Percentiles rank a stretch among this genome's conserved stretches.
phyloP scores from a whole-genome alignment of 2,329 filamentous ascomycete species.

The Fusarium mundagurra region DNA sequence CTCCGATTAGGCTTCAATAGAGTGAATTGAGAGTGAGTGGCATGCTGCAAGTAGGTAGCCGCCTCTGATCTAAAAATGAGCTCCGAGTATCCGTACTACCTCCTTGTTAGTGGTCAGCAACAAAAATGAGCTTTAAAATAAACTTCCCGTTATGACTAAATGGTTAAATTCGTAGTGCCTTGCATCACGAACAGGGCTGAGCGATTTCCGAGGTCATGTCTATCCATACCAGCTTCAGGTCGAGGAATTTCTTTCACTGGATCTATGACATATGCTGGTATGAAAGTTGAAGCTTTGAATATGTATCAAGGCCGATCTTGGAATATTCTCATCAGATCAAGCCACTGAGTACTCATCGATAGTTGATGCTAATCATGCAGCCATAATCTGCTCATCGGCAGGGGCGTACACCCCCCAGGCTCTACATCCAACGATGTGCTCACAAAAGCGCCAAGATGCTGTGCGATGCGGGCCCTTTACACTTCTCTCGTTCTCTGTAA shows the following conservation, averaged over 20 bases:
- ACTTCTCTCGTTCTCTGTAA: neutral
- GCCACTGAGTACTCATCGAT: neutral
- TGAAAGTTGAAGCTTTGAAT: conserved; percentile 4
- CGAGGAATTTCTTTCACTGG: conserved; percentile 26
- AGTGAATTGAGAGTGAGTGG: neutral
- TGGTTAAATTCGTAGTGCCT: neutral
- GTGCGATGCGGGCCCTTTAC: neutral
- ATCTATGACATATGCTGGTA: conserved; percentile 19
- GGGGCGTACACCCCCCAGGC: neutral
- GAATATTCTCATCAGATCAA: neutral
- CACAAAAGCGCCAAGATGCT: conserved; percentile 18
- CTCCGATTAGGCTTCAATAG: neutral
- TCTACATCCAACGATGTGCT: conserved; percentile 12
- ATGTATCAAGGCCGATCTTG: conserved; percentile 4
- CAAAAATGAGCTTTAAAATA: conserved; percentile 26
- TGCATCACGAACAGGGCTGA: conserved; percentile 26
- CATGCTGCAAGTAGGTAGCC: neutral
- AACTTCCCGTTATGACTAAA: conserved; percentile 17
- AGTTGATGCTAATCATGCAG: neutral
- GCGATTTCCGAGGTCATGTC: conserved; percentile 10
- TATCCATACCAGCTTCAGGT: conserved; percentile 22
- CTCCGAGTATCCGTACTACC: neutral
- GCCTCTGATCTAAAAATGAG: neutral
- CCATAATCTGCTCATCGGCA: conserved; percentile 18
- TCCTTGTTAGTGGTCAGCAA: neutral